Evolutionary conservation across 225 moss, liverwort and hornwort species (phyloP), one percentile per base, ranked within the genome.

Genomic region (Antitrichia curtipendula): DNA sequence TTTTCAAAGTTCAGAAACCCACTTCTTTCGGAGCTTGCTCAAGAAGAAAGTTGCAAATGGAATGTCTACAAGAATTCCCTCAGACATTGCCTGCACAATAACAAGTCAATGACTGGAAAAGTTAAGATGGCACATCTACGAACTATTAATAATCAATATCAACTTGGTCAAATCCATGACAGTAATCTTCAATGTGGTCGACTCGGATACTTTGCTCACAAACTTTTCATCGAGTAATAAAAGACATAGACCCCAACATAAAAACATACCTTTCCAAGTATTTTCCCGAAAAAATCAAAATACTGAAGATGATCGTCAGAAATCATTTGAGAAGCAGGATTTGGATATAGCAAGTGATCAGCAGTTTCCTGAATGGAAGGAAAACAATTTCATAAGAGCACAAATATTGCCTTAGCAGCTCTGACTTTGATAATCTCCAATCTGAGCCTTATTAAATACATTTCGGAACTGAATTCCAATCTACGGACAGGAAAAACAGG

Each of bases 21-120:
- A 97, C 97, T 97, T 97, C 84, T 97, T 99, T 73, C 97, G 97
- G 82, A 99, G 93, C 88, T 97, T 99, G 97, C 99, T 99, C 92
- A 99, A 91, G 90, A 99, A 99, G 78, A 99, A 99, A 32, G 99
- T 97, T 78, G 99, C 99, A 88, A 99, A 99, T 34, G 99, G 99
- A 89, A 99, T 99, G 86, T 99, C 99, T 82, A 99, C 99, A 90
- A 99, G 92, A 88, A 99, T 99, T 86, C 99, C 99, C 90, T 99
- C 99, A 86, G 95, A 96, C 96, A 99, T 96, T 59, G 99, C 97
- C 98, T 98, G 94, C 94, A 92, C 70, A 75, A 73, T 34, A 73
- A 76, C 77, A 90, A 58, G 56, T 65, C 85, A 65, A 64, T 72
- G 31, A 83, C 63, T 80, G 75, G 41, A 60, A 72, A 80, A 74